Evolutionary conservation across 371 early-diverging fungal genomes (phyloP).

Genomic region (Mucor racemosus): DNA sequence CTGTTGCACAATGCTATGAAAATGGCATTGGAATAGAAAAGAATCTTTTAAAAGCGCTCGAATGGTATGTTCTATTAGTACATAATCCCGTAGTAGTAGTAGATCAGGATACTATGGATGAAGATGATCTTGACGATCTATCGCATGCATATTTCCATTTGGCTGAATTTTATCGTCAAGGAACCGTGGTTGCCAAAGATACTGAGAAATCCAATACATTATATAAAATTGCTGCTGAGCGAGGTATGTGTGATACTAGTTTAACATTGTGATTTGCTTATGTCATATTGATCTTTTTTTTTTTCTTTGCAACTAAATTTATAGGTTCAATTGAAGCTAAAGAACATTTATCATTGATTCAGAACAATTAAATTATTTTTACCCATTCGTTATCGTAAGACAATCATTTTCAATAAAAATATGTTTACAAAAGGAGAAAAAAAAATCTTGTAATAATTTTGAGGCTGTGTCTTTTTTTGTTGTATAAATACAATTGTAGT

Average conservation of each 20-base stretch:
- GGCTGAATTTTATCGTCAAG: slow-evolving; percentile 41
- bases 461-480: slow-evolving; percentile 3
- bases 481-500: not conserved
- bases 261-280: not conserved
- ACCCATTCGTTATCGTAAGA: not conserved
- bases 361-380: not conserved
- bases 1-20: slow-evolving; percentile 76
- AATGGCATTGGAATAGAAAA: slow-evolving; percentile 77
- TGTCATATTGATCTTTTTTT: not conserved
- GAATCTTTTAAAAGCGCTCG: slow-evolving; percentile 69
- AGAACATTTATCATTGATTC: not conserved
- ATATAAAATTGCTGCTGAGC: slow-evolving; percentile 32
- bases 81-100: slow-evolving; percentile 15
- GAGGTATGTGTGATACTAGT: slow-evolving; percentile 12
- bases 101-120: slow-evolving; percentile 42
- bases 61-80: slow-evolving; percentile 75
- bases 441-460: not conserved
- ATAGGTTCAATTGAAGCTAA: slow-evolving; percentile 5
- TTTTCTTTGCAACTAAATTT: not conserved
- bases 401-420: not conserved
- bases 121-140: slow-evolving; percentile 32
- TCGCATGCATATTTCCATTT: slow-evolving; percentile 30
- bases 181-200: slow-evolving; percentile 25
- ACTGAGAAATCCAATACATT: slow-evolving; percentile 23
- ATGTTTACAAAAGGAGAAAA: not conserved